Base-by-base conservation (phyloP, 805 yeast species). In the Teunomyces gatunensis region DNA sequence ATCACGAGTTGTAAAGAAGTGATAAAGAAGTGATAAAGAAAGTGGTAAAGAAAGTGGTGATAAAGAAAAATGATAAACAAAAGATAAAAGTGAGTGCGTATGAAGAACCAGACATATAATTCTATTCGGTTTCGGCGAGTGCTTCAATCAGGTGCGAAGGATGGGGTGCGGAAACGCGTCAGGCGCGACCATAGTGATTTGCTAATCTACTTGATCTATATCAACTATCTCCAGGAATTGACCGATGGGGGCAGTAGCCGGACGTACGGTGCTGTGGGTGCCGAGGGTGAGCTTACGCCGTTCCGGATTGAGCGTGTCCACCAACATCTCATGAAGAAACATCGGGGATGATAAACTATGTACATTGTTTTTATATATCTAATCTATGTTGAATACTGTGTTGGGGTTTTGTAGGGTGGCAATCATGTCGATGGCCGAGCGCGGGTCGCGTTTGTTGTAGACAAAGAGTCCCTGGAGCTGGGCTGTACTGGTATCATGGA, bases 381-480 rank as follows among this genome's bases (percentile, higher is more conserved):
- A n/a, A 36, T 40, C 12, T 25, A 13, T 13, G 12, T 15, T 42
- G 32, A 50, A 50, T n/a, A 50, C 53, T 25, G 54, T 52, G 41
- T 65, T 54, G 11, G 73, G 70, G 43, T 63, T 54, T 43, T 54
- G 59, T 52, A 80, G 65, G 2, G 76, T 65, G 33, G 67, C 77
- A 12, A 87, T 77, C 83, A 84, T 86, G 11, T 69, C 69, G 23
- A 91, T 67, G 0, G 98, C 96, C 4, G 79, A 78, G 29, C 77
- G 75, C 0, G 98, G 96, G 49, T 83, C 84, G 49, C 85, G 79
- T 66, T 94, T 94, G 68, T 89, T 88, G 70, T 88, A 88, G 2
- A 94, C 97, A 73, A 94, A 94, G 44, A 94, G 74, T 0, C 99
- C 99, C 65, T 94, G 99, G 49, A 94, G 74, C 61, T 89, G 96